Conservation (phyloP, 1,284 basidiomycete genomes). For the Moniliophthora roreri region DNA sequence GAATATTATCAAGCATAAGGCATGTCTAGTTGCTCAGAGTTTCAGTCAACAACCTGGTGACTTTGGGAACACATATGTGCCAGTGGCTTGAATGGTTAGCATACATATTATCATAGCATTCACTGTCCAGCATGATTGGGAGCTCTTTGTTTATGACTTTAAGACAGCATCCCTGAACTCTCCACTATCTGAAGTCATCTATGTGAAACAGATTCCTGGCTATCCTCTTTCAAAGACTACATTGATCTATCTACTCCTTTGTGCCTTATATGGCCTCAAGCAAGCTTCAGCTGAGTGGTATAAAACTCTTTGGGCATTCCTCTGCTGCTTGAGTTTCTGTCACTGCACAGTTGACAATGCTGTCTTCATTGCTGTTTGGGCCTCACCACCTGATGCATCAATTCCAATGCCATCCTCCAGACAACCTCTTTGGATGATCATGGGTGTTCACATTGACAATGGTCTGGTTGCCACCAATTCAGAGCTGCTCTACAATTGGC, state of each 20-base stretch:
- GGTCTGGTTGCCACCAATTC: too few species aligned
- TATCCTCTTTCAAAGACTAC: conserved; percentile 10
- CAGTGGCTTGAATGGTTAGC: conserved; percentile 30
- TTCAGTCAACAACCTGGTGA: conserved; percentile 39
- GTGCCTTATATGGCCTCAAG: conserved; percentile 28
- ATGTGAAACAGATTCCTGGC: conserved; percentile 20
- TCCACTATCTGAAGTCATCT: conserved; percentile 19
- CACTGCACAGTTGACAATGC: conserved; percentile 14
- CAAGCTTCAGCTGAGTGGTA: conserved; percentile 30
- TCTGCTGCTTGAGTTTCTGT: conserved; percentile 18
- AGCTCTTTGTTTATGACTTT: conserved; percentile 33
- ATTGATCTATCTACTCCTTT: not conserved
- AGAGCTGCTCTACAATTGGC: too few species aligned
- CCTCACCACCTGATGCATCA: conserved; percentile 7
- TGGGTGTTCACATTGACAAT: too few species aligned
- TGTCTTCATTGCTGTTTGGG: conserved; percentile 12
- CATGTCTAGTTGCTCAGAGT: conserved; percentile 37
- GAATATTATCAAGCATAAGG: conserved; percentile 31
- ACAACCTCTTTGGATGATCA: too few species aligned
- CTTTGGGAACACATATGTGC: conserved; percentile 35
- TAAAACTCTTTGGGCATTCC: conserved; percentile 16
- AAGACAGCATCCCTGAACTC: conserved; percentile 11
- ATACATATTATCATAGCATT: conserved; percentile 27
- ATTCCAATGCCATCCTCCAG: conserved; percentile 8
- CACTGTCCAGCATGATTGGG: conserved; percentile 23